A percentile compares a stretch with the other conserved stretches of the same genome.
phyloP scores from a whole-genome alignment of 75 land plant species.

The Pinus taeda region DNA sequence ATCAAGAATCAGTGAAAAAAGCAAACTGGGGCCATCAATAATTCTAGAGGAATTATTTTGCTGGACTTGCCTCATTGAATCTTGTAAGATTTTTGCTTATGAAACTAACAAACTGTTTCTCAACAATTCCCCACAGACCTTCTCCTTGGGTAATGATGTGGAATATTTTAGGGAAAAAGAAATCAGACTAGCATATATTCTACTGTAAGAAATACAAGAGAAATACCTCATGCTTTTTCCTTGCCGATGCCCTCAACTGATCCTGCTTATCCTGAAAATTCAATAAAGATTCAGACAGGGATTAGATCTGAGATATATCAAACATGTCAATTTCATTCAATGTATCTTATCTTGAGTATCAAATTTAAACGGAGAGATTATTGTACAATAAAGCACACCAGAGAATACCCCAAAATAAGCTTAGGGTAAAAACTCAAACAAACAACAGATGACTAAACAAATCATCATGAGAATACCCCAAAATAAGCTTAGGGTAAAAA shows the following conservation, averaged over 20 bases:
- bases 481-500: background rate
- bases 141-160: background rate
- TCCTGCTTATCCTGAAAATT: constrained; percentile 8
- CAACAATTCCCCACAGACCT: background rate
- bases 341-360: background rate
- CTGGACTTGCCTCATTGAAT: background rate
- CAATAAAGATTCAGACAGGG: background rate
- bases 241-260: background rate
- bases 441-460: background rate
- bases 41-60: background rate
- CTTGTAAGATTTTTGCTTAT: background rate
- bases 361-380: background rate
- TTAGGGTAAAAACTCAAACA: background rate
- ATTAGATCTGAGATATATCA: background rate
- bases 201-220: background rate
- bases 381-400: background rate
- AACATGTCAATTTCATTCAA: background rate
- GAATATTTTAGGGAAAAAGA: background rate
- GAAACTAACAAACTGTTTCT: background rate
- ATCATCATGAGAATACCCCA: background rate
- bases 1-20: background rate
- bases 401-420: background rate
- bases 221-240: constrained; percentile 5
- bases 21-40: background rate
- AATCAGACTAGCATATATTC: background rate